phyloP scores from a whole-genome alignment of 1,284 basidiomycete species.

The Cutaneotrichosporon cavernicola region DNA sequence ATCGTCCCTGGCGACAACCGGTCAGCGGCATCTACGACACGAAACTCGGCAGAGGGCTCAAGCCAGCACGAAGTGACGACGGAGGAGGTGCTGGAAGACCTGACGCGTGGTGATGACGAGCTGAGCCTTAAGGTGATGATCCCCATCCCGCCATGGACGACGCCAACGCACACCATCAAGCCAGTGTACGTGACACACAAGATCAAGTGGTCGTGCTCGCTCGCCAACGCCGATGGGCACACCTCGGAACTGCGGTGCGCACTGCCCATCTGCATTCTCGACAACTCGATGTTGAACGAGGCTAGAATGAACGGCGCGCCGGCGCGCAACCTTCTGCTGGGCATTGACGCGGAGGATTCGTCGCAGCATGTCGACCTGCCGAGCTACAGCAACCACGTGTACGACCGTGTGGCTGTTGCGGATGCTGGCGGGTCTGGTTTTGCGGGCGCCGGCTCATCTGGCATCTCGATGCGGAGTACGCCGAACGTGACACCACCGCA shows the following conservation, averaged over 20 bases:
- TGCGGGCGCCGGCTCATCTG: conserved; percentile 17
- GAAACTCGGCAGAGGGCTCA: conserved; percentile 12
- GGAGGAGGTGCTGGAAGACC: conserved; percentile 26
- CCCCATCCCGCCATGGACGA: conserved; percentile 57
- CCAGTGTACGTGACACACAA: conserved; percentile 71
- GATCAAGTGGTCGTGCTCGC: conserved; percentile 61
- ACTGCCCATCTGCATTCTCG: conserved; percentile 78
- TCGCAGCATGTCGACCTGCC: conserved; percentile 69
- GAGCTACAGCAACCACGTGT: conserved; percentile 80
- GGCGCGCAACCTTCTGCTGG: conserved; percentile 68
- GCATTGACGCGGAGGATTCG: conserved; percentile 56
- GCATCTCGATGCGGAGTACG: conserved; percentile 22
- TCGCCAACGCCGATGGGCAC: conserved; percentile 82
- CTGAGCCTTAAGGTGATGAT: conserved; percentile 55
- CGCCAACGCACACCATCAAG: conserved; percentile 60
- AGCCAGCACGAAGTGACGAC: neutral
- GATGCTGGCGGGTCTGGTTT: conserved; percentile 50
- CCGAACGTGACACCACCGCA: conserved; percentile 35
- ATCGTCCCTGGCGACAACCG: neutral
- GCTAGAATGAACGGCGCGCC: conserved; percentile 67
- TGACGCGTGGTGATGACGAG: conserved; percentile 54
- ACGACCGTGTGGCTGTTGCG: conserved; percentile 81
- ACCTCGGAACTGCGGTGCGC: conserved; percentile 88
- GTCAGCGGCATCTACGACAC: neutral
- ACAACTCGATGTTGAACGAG: conserved; percentile 69